Percentiles rank a stretch among this genome's conserved stretches.
These are phyloP conservation scores for Simplicillium sp. DNA, from an alignment of 2,329 filamentous ascomycete species.

Conservation along the genomic window DNA sequence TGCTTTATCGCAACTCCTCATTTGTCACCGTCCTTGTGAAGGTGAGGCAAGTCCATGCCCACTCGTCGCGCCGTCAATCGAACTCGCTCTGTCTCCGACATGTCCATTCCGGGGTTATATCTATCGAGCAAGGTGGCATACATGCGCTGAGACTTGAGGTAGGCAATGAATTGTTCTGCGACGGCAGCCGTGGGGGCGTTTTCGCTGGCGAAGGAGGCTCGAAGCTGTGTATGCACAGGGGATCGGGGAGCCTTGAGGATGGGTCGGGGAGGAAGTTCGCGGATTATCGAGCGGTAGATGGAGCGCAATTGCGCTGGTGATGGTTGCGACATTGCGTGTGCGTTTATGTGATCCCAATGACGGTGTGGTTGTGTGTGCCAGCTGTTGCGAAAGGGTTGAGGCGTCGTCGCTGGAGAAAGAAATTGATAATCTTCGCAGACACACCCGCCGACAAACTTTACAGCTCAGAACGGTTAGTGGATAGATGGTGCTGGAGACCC, in stretches of 20 bases:
- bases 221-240: constrained; percentile 61
- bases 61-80: constrained; percentile 77
- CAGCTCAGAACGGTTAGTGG: no score
- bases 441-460: no score
- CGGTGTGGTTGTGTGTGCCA: background rate
- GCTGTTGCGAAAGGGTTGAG: background rate
- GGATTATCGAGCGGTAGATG: constrained; percentile 80
- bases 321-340: constrained; percentile 18
- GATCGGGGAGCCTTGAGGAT: constrained; percentile 49
- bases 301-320: constrained; percentile 51
- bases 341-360: background rate
- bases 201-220: constrained; percentile 43
- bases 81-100: constrained; percentile 78
- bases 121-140: constrained; percentile 77
- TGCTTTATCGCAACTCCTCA: background rate
- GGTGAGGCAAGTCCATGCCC: constrained; percentile 76
- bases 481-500: no score
- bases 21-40: constrained; percentile 27
- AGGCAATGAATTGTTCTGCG: constrained; percentile 71
- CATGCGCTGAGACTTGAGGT: constrained; percentile 74
- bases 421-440: no score
- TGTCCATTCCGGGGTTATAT: constrained; percentile 87
- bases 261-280: constrained; percentile 71
- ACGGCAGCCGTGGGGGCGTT: constrained; percentile 20
- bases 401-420: background rate